Base-by-base conservation (phyloP, 352 stramenopile genomes). In the Pythium insidiosum region DNA sequence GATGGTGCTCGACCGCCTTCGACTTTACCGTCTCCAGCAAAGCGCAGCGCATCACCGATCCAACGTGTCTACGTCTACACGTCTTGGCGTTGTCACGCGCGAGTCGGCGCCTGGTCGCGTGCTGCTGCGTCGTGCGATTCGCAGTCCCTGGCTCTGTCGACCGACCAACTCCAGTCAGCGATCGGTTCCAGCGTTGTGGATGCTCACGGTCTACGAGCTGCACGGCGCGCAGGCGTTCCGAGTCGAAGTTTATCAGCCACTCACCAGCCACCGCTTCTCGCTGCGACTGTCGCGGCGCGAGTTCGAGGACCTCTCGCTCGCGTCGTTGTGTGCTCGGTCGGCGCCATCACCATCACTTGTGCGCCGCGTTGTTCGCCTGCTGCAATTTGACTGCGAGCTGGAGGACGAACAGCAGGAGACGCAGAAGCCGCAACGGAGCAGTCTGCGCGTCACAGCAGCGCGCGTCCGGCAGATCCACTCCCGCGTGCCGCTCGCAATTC, bases 1-100 rank as follows among this genome's bases (percentile, higher is more conserved):
- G 1, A 45, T 87, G 10, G 47, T 89, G 11, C 68, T 89, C 23
- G 73, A 87, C 45, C 67, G 77, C 5, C 39, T 89, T 11, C 72
- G 74, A 46, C 38, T 89, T 4, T 87, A 68, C 43, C 56, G 61
- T 4, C 20, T 34, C 4, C 19, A 10, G 1, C 55, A 31, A 23
- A n/a, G n/a, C n/a, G n/a, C n/a, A n/a, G n/a, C n/a, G n/a, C n/a
- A n/a, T n/a, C n/a, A n/a, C n/a, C n/a, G n/a, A n/a, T n/a, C n/a
- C n/a, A n/a, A n/a, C n/a, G n/a, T n/a, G n/a, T n/a, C n/a, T n/a
- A n/a, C n/a, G n/a, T n/a, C n/a, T n/a, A 38, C 49, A 10, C 22
- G 15, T n/a, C 36, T 77, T 11, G 18, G 20, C 10, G 54, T 73
- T 5, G 50, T 50, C 1, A 61, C 43, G 0, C 58, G 59, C 1